Conservation (phyloP, 352 stramenopile species). For the Phytophthora fragariae region DNA sequence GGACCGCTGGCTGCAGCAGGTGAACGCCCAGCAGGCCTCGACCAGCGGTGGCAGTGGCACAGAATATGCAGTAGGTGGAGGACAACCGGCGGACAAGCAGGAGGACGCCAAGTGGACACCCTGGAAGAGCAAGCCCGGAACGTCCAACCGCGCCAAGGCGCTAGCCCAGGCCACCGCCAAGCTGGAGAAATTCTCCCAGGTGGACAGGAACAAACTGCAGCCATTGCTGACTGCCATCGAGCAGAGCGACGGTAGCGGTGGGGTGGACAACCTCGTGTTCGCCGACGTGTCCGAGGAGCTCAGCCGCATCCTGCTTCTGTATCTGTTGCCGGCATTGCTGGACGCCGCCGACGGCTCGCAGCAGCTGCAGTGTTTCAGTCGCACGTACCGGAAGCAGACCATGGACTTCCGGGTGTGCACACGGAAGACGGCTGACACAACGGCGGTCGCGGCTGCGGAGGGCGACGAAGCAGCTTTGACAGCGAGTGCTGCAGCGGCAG, state of each 20-base stretch:
- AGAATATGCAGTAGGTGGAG: not conserved
- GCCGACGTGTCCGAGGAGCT: constrained; percentile 63
- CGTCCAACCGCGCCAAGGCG: constrained; percentile 29
- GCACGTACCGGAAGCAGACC: constrained; percentile 64
- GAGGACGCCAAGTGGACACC: constrained; percentile 40
- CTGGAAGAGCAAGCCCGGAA: constrained; percentile 45
- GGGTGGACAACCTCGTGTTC: constrained; percentile 49
- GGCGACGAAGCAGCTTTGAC: constrained; percentile 3
- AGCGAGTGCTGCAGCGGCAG: not conserved
- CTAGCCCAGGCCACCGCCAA: constrained; percentile 46
- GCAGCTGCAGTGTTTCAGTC: constrained; percentile 59
- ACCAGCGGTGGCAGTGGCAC: not conserved
- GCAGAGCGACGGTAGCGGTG: constrained; percentile 7
- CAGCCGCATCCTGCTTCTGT: constrained; percentile 59
- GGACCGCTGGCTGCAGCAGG: constrained; percentile 68
- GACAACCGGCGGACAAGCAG: not conserved
- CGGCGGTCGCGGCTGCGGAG: not conserved
- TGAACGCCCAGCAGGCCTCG: constrained; percentile 30
- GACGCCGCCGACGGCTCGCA: constrained; percentile 36
- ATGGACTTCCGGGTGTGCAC: constrained; percentile 67
- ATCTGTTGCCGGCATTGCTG: constrained; percentile 60
- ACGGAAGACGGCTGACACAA: constrained; percentile 7
- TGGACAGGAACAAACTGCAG: constrained; percentile 60
- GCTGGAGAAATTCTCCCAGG: constrained; percentile 60
- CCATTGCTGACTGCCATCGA: constrained; percentile 46